These are phyloP conservation scores for Corymbia citriodora DNA, from an alignment of 441 rosid species.

Conservation along the genomic window DNA sequence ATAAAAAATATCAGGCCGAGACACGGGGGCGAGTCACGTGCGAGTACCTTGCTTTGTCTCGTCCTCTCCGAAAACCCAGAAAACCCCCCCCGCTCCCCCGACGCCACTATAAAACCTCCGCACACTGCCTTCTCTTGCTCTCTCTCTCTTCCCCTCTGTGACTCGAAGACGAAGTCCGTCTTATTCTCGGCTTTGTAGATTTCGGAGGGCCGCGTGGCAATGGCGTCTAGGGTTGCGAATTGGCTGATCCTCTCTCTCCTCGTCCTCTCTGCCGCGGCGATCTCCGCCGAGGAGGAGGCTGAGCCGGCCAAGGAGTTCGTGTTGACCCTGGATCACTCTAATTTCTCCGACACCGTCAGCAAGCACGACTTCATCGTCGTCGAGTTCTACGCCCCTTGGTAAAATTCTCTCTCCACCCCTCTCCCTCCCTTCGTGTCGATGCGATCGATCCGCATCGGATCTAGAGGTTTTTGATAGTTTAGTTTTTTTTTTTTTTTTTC, in stretches of 20 bases:
- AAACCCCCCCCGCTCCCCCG: background rate
- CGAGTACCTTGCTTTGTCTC: constrained; percentile 9
- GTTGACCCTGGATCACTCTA: constrained; percentile 72
- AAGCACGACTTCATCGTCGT: constrained; percentile 86
- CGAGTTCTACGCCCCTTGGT: constrained; percentile 99
- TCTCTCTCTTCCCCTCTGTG: background rate
- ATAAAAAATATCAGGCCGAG: background rate
- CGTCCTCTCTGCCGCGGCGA: constrained; percentile 9
- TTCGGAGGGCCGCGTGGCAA: background rate
- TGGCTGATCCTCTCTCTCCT: constrained; percentile 30
- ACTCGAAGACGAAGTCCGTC: background rate
- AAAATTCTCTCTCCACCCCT: background rate
- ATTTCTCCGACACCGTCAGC: constrained; percentile 67
- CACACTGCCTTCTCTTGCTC: background rate
- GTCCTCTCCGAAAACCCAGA: background rate
- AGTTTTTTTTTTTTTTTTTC: background rate
- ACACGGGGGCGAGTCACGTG: constrained; percentile 16
- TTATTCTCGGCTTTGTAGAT: background rate
- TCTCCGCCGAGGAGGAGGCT: constrained; percentile 31
- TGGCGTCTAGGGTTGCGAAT: constrained; percentile 28
- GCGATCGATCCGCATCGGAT: background rate
- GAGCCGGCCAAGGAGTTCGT: constrained; percentile 67
- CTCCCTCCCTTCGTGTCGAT: background rate
- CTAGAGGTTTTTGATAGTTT: background rate
- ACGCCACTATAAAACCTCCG: background rate